Base-by-base conservation (phyloP, 2,329 filamentous ascomycete species). In the Diaporthe velutina region DNA sequence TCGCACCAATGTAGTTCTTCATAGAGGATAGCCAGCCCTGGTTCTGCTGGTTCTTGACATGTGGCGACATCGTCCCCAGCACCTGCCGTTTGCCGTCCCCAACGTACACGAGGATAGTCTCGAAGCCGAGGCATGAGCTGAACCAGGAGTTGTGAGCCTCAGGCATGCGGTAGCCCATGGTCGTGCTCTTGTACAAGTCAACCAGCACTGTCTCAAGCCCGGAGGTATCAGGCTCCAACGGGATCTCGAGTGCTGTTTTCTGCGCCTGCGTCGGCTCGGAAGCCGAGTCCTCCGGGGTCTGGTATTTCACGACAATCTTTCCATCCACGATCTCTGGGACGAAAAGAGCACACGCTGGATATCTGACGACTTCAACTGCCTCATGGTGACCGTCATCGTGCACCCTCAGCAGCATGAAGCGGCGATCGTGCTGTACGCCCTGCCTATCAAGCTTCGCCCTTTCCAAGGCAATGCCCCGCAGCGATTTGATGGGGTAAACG, bases 401-500 rank as follows among this genome's bases (percentile, higher is more conserved):
- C 77, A 89, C 84, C 78, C 89, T 89, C 76, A 91, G 88, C 5
- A 95, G 88, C 90, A 95, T 94, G 83, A 94, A 95, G 45, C 87
- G 86, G 13, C 93, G 89, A 83, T 95, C 93, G 80, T 93, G 85
- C 54, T 86, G 84, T 78, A 94, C 86, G 19, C 93, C 93, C 76
- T 91, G 88, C n/a, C 86, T 85, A 7, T 88, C 89, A 61, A 94
- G 82, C n/a, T 83, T 82, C 4, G 91, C 87, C 0, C 84, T 82
- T 6, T 85, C 75, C 42, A 95, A 83, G 25, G 86, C 82, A 71
- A 93, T 89, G 68, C 89, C 90, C 48, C 91, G 90, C n/a, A 95
- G 87, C 10, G 89, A 92, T 81, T 95, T 95, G 83, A 95, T 92
- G 55, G 93, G 93, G 81, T 95, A 94, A 64, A 93, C 87, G 82